Base-by-base conservation (phyloP, 441 rosid species). In the Biscutella laevigata region DNA sequence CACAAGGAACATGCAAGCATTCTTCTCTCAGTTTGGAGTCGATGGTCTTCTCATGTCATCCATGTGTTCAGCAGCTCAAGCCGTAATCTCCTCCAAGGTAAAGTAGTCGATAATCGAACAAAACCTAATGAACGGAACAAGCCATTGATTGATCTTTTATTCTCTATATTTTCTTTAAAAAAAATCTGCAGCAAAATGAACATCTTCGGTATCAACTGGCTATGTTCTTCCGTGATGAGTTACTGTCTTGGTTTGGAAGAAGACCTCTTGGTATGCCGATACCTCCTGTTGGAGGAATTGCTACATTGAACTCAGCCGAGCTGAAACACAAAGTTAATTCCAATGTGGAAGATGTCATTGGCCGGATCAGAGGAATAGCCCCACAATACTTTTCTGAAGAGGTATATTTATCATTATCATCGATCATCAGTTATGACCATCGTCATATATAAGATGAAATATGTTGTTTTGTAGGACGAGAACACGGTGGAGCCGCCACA, bases 151-250 rank as follows among this genome's bases (percentile, higher is more conserved):
- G 27, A 52, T 24, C 38, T 46, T 20, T 59, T 8, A 8, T 25
- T 45, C 26, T 12, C 7, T 44, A 9, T 40, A 27, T 25, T 25
- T 25, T 22, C 8, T 38, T 43, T 0, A 27, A 39, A 29, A 7
- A 39, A 26, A 6, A 20, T 42, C 60, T 69, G 64, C 96, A 86
- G 97, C 96, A 90, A 85, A 82, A 62, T 21, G 80, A 87, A 28
- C 96, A 87, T 76, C 68, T 90, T 16, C 81, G 97, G 90, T 88
- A 87, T 76, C 99, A 94, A 20, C 71, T 90, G 44, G 98, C 96
- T 12, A 90, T 90, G 99, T 94, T 90, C 78, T 90, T 94, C 80
- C 85, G 98, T 0, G 99, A 94, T 59, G 96, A 90, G 62, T 74
- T 94, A 61, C 67, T 87, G 30, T 94, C 95, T 5, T 85, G 97